Evolutionary conservation across 805 yeast genomes (phyloP).

Genomic region (Spathaspora sp.): DNA sequence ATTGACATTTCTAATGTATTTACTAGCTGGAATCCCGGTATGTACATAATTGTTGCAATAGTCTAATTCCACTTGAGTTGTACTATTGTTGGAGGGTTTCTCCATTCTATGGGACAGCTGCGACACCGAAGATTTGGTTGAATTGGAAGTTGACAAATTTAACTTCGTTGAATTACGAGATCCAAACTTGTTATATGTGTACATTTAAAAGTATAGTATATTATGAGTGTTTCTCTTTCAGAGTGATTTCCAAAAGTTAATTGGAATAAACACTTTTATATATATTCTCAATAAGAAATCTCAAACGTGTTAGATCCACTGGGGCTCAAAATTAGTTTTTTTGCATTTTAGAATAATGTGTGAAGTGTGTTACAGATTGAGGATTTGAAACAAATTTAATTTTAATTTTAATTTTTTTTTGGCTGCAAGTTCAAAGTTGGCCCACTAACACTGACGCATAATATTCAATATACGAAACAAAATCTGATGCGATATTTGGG

Average conservation of each 20-base stretch:
- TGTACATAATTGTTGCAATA: slow-evolving; percentile 68
- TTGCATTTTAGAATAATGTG: background rate
- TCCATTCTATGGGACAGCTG: background rate
- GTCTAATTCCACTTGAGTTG: slow-evolving; percentile 40
- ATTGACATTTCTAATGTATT: slow-evolving; percentile 59
- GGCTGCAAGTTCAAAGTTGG: background rate
- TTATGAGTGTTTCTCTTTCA: no score
- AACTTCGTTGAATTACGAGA: slow-evolving; percentile 1
- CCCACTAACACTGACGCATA: background rate
- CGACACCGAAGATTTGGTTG: background rate
- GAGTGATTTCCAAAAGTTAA: no score
- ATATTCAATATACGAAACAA: no score
- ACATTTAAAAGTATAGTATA: slow-evolving; percentile 2
- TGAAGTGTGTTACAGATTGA: background rate
- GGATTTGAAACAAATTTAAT: background rate
- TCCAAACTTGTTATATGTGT: slow-evolving; percentile 19
- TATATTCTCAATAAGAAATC: background rate
- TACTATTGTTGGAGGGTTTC: background rate
- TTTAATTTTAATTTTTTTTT: background rate
- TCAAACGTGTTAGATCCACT: background rate
- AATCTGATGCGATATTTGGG: no score
- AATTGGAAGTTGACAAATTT: no score
- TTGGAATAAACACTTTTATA: background rate
- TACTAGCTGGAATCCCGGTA: slow-evolving; percentile 35
- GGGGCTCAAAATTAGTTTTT: background rate